A percentile compares a stretch with the other conserved stretches of the same genome.
phyloP scores from a whole-genome alignment of 2,329 filamentous ascomycete species.

The Claviceps sorghi region DNA sequence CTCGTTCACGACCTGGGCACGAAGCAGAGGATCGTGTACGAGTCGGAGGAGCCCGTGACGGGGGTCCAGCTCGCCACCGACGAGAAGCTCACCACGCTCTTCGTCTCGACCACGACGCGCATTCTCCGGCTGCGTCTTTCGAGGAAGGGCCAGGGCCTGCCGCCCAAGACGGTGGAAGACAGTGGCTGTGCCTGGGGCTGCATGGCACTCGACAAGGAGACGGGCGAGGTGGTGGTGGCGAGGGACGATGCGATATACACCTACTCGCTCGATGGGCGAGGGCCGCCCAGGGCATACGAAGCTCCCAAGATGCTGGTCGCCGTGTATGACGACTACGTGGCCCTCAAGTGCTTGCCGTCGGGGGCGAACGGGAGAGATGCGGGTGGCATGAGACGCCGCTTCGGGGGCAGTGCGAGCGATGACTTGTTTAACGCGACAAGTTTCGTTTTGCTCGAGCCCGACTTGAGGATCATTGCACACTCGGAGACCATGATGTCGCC shows the following conservation, averaged over 20 bases:
- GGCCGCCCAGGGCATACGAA: conserved; percentile 81
- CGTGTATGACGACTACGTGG: conserved; percentile 73
- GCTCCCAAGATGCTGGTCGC: conserved; percentile 71
- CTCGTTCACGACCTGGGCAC: conserved; percentile 90
- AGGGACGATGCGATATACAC: conserved; percentile 93
- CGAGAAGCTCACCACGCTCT: conserved; percentile 56
- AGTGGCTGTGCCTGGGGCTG: conserved; percentile 84
- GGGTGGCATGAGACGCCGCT: conserved; percentile 51
- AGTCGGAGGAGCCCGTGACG: conserved; percentile 91
- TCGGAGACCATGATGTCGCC: conserved; percentile 72
- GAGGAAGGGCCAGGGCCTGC: conserved; percentile 76
- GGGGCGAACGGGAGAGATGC: conserved; percentile 38
- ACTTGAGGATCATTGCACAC: conserved; percentile 78
- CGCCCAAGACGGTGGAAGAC: conserved; percentile 78
- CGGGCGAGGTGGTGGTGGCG: conserved; percentile 78
- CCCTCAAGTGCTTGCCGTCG: conserved; percentile 63
- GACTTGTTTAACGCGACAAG: conserved; percentile 75
- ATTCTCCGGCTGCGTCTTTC: conserved; percentile 79
- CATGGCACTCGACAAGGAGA: conserved; percentile 72
- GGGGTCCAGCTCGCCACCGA: conserved; percentile 64
- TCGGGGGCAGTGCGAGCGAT: conserved; percentile 55
- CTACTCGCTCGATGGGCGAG: conserved; percentile 72
- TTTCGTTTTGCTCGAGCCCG: conserved; percentile 83
- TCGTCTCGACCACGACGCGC: conserved; percentile 79
- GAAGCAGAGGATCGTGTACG: conserved; percentile 86